Evolutionary conservation across 1,139 yeast genomes (phyloP), one percentile per base, ranked within the genome.

Genomic region (Nakaseomyces nivariensis): DNA sequence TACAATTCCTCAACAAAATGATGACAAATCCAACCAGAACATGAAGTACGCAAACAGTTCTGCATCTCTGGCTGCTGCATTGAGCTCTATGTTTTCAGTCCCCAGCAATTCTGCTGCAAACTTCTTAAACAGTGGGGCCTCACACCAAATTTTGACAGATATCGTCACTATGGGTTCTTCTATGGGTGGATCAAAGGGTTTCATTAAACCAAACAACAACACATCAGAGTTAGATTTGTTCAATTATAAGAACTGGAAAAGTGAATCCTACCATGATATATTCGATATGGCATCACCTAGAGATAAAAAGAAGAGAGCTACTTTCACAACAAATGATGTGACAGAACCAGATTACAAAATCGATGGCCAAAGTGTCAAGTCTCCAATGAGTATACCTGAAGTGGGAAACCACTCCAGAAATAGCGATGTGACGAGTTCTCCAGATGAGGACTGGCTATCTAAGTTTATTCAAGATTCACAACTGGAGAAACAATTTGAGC

Each of bases 381-480:
- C 46, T 4, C 37, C 37, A 24, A 9, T 13, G 37, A 43, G 40
- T 11, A 25, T 34, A n/a, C 38, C 46, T 1, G 46, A 33, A 5
- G 13, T 25, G 8, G 42, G 42, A 11, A 9, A 31, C 9, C 25
- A 24, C 42, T 26, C 42, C 2, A 45, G 22, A 17, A 36, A 9
- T 5, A 32, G 24, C 36, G 43, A 27, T 8, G 24, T 4, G 3
- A 37, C 47, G 36, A 45, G 22, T 29, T 27, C 41, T 4, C 34
- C 42, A 24, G 41, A 71, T 51, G 75, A 78, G 54, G 81, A 83
- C 62, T 78, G 94, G 95, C 61, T 86, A 48, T 73, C 79, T 54
- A 83, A 81, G 67, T 79, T 82, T 54, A 78, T 82, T 47, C 48
- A 42, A 24, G 76, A 74, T 51, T 74, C 85, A 26, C 81, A 92